These are phyloP conservation scores for Flaveria brownii DNA, from an alignment of 129 eudicot genomes.

Conservation along the genomic window DNA sequence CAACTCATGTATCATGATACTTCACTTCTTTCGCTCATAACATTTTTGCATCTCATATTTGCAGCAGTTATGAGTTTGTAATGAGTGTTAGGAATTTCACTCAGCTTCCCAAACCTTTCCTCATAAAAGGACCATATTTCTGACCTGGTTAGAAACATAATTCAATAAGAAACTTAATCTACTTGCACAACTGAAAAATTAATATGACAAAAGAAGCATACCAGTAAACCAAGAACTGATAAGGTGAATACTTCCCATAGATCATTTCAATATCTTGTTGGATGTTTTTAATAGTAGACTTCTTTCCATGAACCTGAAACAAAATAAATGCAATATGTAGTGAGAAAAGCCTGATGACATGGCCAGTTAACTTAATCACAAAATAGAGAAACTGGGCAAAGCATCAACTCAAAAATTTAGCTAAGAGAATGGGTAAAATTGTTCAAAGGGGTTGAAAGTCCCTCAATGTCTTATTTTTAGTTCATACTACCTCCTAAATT, in stretches of 20 bases:
- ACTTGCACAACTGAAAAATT: not conserved
- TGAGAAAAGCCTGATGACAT: not conserved
- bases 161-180: conserved; percentile 8
- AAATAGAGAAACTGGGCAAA: not conserved
- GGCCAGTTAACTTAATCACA: conserved; percentile 4
- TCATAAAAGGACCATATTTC: conserved; percentile 89
- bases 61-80: conserved; percentile 84
- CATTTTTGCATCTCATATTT: conserved; percentile 51
- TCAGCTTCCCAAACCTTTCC: conserved; percentile 73
- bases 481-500: not conserved
- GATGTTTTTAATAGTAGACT: conserved; percentile 46
- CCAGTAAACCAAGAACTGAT: conserved; percentile 92
- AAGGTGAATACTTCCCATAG: conserved; percentile 76
- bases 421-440: not conserved
- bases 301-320: conserved; percentile 69
- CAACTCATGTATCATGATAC: not conserved
- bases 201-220: conserved; percentile 29
- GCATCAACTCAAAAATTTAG: not conserved
- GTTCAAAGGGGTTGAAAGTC: not conserved
- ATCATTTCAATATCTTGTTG: conserved; percentile 56
- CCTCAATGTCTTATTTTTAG: not conserved
- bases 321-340: not conserved
- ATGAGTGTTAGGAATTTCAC: conserved; percentile 60
- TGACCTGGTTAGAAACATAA: conserved; percentile 50
- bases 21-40: conserved; percentile 22